These are phyloP conservation scores for Tanacetum coccineum DNA, from an alignment of 129 eudicot species.

Conservation along the genomic window DNA sequence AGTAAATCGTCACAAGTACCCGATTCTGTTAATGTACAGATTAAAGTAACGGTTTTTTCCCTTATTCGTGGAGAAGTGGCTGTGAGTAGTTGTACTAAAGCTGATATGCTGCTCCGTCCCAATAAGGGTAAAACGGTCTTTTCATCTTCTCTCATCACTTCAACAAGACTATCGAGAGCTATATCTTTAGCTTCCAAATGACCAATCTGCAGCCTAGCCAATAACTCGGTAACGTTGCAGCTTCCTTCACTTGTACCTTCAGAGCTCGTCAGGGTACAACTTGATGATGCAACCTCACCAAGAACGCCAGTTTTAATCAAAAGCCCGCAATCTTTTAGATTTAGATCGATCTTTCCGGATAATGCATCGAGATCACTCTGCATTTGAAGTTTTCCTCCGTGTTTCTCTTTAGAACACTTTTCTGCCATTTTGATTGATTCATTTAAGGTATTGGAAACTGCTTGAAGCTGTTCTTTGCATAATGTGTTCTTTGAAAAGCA, in stretches of 20 bases:
- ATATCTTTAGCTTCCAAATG: slow-evolving; percentile 75
- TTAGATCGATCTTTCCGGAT: slow-evolving; percentile 59
- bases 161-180: slow-evolving; percentile 71
- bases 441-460: slow-evolving; percentile 55
- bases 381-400: slow-evolving; percentile 83
- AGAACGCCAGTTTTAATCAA: slow-evolving; percentile 84
- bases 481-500: slow-evolving; percentile 73
- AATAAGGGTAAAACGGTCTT: slow-evolving; percentile 53
- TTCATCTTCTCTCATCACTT: slow-evolving; percentile 79
- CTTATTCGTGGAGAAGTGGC: slow-evolving; percentile 76
- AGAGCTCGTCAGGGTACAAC: slow-evolving; percentile 29
- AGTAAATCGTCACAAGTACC: slow-evolving; percentile 71
- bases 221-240: slow-evolving; percentile 47
- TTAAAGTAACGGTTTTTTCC: slow-evolving; percentile 65
- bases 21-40: slow-evolving; percentile 73
- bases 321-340: slow-evolving; percentile 79
- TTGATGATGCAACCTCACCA: slow-evolving; percentile 52
- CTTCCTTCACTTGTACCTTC: slow-evolving; percentile 33
- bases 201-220: slow-evolving; percentile 91
- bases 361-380: slow-evolving; percentile 85
- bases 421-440: slow-evolving; percentile 57
- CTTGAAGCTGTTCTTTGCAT: slow-evolving; percentile 76
- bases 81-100: slow-evolving; percentile 72
- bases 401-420: slow-evolving; percentile 44
- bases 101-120: slow-evolving; percentile 70